Conservation (phyloP, 495 filamentous ascomycete genomes). For the Podospora pseudocomata region DNA sequence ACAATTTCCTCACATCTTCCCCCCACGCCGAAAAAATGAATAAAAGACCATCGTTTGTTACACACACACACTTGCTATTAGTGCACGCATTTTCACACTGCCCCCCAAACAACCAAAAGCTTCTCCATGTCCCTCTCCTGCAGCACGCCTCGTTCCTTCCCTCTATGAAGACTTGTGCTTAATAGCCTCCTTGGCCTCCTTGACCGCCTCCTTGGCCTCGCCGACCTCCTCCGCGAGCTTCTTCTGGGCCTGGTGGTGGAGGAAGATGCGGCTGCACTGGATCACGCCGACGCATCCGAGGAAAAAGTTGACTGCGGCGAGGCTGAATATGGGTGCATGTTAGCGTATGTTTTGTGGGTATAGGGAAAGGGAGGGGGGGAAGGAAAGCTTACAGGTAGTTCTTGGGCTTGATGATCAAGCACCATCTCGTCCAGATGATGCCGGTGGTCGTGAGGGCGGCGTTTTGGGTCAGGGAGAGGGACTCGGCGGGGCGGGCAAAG, state of each 20-base stretch:
- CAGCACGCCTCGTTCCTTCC: background rate
- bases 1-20: background rate
- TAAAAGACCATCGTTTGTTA: background rate
- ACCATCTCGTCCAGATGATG: slow-evolving; percentile 97
- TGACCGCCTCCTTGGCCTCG: slow-evolving; percentile 42
- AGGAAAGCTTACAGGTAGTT: slow-evolving; percentile 69
- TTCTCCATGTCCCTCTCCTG: background rate
- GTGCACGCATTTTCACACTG: background rate
- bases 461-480: slow-evolving; percentile 90
- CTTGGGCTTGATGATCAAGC: slow-evolving; percentile 88
- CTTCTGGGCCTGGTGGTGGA: slow-evolving; percentile 62
- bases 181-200: slow-evolving; percentile 13
- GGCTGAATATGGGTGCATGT: slow-evolving; percentile 40
- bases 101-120: background rate
- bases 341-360: too few relatives aligned
- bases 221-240: slow-evolving; percentile 44
- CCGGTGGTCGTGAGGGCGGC: slow-evolving; percentile 83
- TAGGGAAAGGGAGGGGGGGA: background rate
- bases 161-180: background rate
- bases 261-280: slow-evolving; percentile 72
- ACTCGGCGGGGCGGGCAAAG: slow-evolving; percentile 86
- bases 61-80: background rate
- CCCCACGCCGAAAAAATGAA: background rate
- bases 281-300: slow-evolving; percentile 79
- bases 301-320: slow-evolving; percentile 98